phyloP scores from a whole-genome alignment of 2,329 filamentous ascomycete species.

The Xylariaceae sp. region DNA sequence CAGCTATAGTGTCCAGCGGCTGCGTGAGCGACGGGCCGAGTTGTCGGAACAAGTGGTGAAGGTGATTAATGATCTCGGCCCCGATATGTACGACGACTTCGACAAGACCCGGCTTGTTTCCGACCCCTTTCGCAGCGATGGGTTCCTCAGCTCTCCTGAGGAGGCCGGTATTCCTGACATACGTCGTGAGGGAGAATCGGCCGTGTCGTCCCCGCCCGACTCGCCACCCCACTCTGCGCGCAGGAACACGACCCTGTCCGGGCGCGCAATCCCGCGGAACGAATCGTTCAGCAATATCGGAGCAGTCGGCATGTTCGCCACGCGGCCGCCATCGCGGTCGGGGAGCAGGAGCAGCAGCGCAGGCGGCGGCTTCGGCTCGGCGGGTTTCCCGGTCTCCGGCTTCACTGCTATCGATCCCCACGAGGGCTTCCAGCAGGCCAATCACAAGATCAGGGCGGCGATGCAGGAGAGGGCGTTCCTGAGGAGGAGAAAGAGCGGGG shows the following conservation, averaged over 20 bases:
- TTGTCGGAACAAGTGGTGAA: conserved; percentile 81
- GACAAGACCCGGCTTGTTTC: conserved; percentile 67
- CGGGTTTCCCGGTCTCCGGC: conserved; percentile 60
- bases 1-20: conserved; percentile 73
- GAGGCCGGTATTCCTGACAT: conserved; percentile 28
- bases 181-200: conserved; percentile 16
- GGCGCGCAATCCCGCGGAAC: conserved; percentile 65
- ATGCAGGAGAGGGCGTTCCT: conserved; percentile 72
- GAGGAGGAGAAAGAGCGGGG: conserved; percentile 47
- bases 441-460: conserved; percentile 73
- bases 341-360: conserved; percentile 56
- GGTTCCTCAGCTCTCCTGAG: conserved; percentile 22
- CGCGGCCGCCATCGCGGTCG: conserved; percentile 77
- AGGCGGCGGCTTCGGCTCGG: conserved; percentile 54
- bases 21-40: conserved; percentile 66
- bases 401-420: conserved; percentile 64
- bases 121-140: conserved; percentile 41
- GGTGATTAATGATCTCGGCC: conserved; percentile 89
- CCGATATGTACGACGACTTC: conserved; percentile 97
- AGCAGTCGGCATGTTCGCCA: conserved; percentile 83
- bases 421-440: conserved; percentile 75
- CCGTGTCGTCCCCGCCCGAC: conserved; percentile 26
- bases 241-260: conserved; percentile 49
- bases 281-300: conserved; percentile 92
- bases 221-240: conserved; percentile 33